A percentile compares a stretch with the other conserved stretches of the same genome.
phyloP scores from a whole-genome alignment of 2,329 filamentous ascomycete genomes.

The Catunica adiposa region DNA sequence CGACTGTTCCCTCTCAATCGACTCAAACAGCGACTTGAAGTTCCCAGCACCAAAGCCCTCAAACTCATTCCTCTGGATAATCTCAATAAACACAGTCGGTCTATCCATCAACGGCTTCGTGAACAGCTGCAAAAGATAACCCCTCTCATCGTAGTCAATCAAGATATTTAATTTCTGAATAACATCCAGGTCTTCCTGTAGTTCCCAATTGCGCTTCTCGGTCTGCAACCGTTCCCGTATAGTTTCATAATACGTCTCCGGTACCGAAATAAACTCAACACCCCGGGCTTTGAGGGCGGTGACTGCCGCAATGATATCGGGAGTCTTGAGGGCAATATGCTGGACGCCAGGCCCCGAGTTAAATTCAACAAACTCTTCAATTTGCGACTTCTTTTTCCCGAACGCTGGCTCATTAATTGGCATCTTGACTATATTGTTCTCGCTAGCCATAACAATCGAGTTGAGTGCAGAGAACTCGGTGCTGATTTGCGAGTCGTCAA shows the following conservation, averaged over 20 bases:
- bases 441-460: conserved; percentile 77
- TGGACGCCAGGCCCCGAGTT: conserved; percentile 82
- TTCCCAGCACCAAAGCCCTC: conserved; percentile 88
- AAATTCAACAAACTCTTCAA: conserved; percentile 84
- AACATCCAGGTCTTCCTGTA: conserved; percentile 65
- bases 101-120: conserved; percentile 85
- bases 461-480: conserved; percentile 82
- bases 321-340: conserved; percentile 76
- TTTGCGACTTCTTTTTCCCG: conserved; percentile 83
- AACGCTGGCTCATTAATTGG: conserved; percentile 91
- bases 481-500: conserved; percentile 84
- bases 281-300: conserved; percentile 66
- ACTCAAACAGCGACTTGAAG: conserved; percentile 89
- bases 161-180: conserved; percentile 68
- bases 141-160: conserved; percentile 87
- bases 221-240: conserved; percentile 59
- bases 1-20: conserved; percentile 84
- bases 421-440: conserved; percentile 84
- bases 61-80: conserved; percentile 84
- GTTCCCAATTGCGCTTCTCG: conserved; percentile 40
- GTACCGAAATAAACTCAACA: conserved; percentile 84
- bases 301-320: conserved; percentile 64
- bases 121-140: conserved; percentile 64
- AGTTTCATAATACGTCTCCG: conserved; percentile 66
- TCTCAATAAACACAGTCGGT: conserved; percentile 90